Percentiles rank a stretch among this genome's conserved stretches.
Evolutionary conservation across 768 basidiomycete genomes (phyloP).

Genomic region (Russula virescens): DNA sequence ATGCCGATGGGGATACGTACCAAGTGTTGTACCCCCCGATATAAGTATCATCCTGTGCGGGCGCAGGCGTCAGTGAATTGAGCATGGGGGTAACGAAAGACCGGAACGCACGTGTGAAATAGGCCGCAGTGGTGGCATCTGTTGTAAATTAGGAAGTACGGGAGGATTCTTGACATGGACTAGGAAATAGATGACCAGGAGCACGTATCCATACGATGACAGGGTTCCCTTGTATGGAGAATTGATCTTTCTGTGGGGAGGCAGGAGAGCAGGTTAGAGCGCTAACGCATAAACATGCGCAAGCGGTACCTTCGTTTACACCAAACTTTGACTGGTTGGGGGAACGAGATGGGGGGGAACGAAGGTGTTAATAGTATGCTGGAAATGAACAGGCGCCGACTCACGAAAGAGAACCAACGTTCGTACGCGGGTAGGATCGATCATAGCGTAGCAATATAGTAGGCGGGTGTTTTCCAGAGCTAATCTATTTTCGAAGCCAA

Average conservation of each 20-base stretch:
- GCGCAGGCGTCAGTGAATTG: constrained; percentile 17
- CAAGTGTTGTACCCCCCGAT: constrained; percentile 79
- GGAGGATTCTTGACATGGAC: constrained; percentile 97
- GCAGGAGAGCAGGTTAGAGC: constrained; percentile 1
- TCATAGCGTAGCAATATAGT: constrained; percentile 94
- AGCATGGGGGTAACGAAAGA: not conserved
- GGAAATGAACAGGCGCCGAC: constrained; percentile 35
- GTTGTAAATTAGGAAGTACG: constrained; percentile 92
- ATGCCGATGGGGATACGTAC: constrained; percentile 27
- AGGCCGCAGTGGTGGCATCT: constrained; percentile 86
- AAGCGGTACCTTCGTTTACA: constrained; percentile 74
- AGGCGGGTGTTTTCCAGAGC: constrained; percentile 96
- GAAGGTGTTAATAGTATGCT: constrained; percentile 2
- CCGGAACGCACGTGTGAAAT: constrained; percentile 57
- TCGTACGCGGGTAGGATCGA: constrained; percentile 89
- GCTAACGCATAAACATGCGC: constrained; percentile 21
- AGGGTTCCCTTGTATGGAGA: constrained; percentile 96
- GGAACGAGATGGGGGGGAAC: not conserved
- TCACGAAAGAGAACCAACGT: constrained; percentile 94
- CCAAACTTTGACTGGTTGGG: constrained; percentile 88
- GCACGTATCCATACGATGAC: constrained; percentile 94
- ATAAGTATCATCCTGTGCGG: constrained; percentile 66
- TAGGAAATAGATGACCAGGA: constrained; percentile 96
- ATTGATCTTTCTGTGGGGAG: constrained; percentile 78
- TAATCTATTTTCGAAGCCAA: constrained; percentile 96